Evolutionary conservation across 768 basidiomycete species (phyloP), one percentile per base, ranked within the genome.

Genomic region (Suillus clintonianus): DNA sequence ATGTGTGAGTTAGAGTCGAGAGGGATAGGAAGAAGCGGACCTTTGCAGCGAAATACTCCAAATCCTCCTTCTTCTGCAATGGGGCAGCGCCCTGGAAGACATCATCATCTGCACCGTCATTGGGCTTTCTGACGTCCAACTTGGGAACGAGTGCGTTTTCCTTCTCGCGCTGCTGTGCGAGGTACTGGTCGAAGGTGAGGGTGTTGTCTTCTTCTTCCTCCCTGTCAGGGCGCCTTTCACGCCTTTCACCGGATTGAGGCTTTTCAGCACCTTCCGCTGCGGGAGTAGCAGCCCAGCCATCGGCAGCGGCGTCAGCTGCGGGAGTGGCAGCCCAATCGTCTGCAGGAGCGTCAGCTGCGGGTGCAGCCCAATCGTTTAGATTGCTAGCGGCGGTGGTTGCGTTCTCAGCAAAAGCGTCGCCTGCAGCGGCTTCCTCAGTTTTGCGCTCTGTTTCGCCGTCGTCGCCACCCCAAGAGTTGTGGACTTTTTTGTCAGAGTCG

Each of bases 161-260:
- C 72, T 83, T 84, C 66, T 89, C 88, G 76, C 86, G 88, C 76
- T 90, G 82, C 78, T 94, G 88, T 69, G 94, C 91, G 65, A 92
- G 82, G 81, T 95, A 99, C 75, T 98, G 90, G 58, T 97, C 96
- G 73, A 95, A 85, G 47, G 96, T 96, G 72, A 97, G 86, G 50
- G 93, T 95, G 79, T 95, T 93, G 78, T 96, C 94, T 75, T 95
- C 92, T 73, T 95, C 94, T 69, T 95, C 94, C 72, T 92, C 89
- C 19, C 82, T 79, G 60, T 88, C 85, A 68, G 77, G 83, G 64
- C 76, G 69, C 73, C 78, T 78, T 6, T 76, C 65, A 53, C 77
- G 81, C 48, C 65, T 69, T 41, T 70, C 72, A 22, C 71, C 77
- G 27, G 67, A 63, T 19, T 82, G 81, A 39, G 74, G 75, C 59